Evolutionary conservation across 768 basidiomycete genomes (phyloP).

Genomic region (Lactarius quietus): DNA sequence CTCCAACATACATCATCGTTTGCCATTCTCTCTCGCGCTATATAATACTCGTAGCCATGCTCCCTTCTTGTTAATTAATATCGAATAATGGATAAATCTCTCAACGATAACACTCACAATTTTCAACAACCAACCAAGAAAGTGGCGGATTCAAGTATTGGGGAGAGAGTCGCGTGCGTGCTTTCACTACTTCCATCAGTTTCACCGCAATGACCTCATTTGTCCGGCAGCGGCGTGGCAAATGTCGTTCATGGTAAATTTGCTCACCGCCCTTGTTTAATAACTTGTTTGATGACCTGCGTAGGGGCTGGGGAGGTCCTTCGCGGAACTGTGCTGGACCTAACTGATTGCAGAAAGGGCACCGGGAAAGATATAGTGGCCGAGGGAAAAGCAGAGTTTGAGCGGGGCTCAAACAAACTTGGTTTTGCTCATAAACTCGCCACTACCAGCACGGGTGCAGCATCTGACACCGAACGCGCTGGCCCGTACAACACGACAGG

Average conservation of each 20-base stretch:
- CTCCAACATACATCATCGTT: not conserved
- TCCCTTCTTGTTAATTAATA: not conserved
- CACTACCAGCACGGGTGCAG: not conserved
- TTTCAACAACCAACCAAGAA: not conserved
- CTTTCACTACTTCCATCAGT: not conserved
- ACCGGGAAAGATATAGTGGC: not conserved
- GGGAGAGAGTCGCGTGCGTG: not conserved
- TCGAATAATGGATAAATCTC: not conserved
- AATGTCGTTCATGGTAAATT: constrained; percentile 8
- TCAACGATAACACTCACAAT: not conserved
- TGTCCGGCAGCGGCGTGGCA: not conserved
- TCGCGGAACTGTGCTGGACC: not conserved
- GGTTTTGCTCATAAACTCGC: not conserved
- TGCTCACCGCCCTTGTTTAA: not conserved
- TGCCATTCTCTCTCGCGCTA: not conserved
- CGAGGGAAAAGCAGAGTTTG: constrained; percentile 2
- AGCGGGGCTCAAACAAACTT: constrained; percentile 9
- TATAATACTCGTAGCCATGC: not conserved
- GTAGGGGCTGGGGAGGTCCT: constrained; percentile 9
- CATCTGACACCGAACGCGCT: not conserved
- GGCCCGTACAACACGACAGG: too few species aligned
- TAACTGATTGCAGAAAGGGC: not conserved
- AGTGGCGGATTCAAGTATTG: not conserved
- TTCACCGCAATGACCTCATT: not conserved
- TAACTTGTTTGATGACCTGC: not conserved